phyloP scores from a whole-genome alignment of 768 basidiomycete species.

The Trametes meyenii region DNA sequence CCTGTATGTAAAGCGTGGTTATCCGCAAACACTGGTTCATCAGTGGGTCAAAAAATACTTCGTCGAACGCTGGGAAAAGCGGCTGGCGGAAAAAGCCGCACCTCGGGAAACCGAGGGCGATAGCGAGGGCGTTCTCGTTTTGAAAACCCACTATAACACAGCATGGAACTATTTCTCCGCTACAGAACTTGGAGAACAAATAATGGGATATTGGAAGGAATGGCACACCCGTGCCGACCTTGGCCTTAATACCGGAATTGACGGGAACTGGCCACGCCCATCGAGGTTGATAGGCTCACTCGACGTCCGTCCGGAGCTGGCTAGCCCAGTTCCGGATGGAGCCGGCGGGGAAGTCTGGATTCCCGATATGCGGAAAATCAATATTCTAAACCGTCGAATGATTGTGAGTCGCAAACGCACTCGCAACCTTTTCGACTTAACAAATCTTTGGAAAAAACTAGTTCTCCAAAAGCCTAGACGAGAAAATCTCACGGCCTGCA shows the following conservation, averaged over 20 bases:
- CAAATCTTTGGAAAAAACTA: too few relatives aligned
- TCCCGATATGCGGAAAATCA: not conserved
- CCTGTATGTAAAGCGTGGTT: constrained; percentile 37
- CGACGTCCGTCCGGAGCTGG: not conserved
- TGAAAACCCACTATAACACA: constrained; percentile 37
- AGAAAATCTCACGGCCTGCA: too few relatives aligned
- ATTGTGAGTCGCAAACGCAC: too few relatives aligned
- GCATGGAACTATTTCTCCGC: constrained; percentile 40
- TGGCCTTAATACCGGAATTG: not conserved
- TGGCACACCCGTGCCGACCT: constrained; percentile 7
- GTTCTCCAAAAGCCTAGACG: too few relatives aligned
- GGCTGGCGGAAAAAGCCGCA: constrained; percentile 21
- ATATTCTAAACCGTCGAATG: constrained; percentile 1
- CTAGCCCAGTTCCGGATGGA: not conserved
- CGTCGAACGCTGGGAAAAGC: constrained; percentile 34
- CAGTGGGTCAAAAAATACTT: constrained; percentile 33
- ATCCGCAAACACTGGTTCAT: constrained; percentile 32
- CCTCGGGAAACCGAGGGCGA: not conserved
- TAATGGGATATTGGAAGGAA: constrained; percentile 32
- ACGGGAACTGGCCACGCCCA: not conserved
- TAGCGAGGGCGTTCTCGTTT: constrained; percentile 31
- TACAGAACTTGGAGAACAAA: constrained; percentile 33
- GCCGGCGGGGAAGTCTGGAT: not conserved
- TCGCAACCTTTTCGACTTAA: too few relatives aligned
- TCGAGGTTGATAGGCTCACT: not conserved